Base-by-base conservation (phyloP, 2,329 filamentous ascomycete genomes). In the Stagonosporopsis rhizophila region DNA sequence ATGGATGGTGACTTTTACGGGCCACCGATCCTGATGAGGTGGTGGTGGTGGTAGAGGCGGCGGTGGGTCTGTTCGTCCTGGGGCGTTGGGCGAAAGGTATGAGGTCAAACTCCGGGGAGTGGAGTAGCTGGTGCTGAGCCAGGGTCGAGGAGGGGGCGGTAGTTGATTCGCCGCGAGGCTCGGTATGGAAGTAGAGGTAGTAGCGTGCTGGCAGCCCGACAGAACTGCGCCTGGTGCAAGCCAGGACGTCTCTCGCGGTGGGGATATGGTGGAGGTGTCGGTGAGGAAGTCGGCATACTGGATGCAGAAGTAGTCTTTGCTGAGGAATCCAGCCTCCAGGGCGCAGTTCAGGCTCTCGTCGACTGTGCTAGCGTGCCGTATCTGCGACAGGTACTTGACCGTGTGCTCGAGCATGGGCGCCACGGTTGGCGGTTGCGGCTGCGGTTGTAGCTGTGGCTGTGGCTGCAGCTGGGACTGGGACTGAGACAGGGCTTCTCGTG, bases 1-100 rank as follows among this genome's bases (percentile, higher is more conserved):
- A 65, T 89, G 85, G 35, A 89, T 83, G 2, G 82, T 87, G 49
- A 89, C 86, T 59, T 86, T 87, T 28, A 89, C 87, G 6, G 86
- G 86, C 87, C 87, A 89, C 40, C 83, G 81, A 62, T 88, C 85
- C 52, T 85, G 82, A 27, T 79, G 77, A 8, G 63, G 41, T 30
- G 39, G 38, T 2, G 30, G 28, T 2, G 15, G 32, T 2, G 17
- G 19, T 5, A 23, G 38, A 4, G 30, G 28, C 3, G 15, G 32
- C 2, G 17, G 19, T 5, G 32, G 48, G 6, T 52, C 48, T 19
- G 32, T 12, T 4, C 28, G 34, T 1, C 23, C 4, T 11, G 66
- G 62, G 6, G 62, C 56, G 6, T 71, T 67, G 14, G 66, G 61
- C 7, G 62, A 44, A 35, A 61, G 46, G 17, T 58, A 61, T 3